Base-by-base conservation (phyloP, 441 rosid species). In the Flueggea neowawraea region DNA sequence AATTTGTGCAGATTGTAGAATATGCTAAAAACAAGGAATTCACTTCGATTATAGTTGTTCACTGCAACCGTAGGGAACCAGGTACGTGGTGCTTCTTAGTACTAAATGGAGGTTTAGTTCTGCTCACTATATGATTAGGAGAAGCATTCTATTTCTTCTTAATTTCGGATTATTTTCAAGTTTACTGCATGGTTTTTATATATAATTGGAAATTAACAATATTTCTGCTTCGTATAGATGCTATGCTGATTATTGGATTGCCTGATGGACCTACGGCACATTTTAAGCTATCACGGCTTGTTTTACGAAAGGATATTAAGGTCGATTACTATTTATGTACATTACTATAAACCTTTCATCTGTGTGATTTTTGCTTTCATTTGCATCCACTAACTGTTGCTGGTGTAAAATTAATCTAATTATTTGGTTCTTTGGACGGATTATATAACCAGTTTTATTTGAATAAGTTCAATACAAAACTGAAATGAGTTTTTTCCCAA, bases 231-330 rank as follows among this genome's bases (percentile, higher is more conserved):
- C 75, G 48, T 10, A 60, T 60, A 90, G 96, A 94, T 80, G 98
- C 91, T 44, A 89, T 89, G 12, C 71, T 89, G 60, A 59, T 94
- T 54, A 82, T 89, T 43, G 83, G 93, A 53, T 76, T 94, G 79
- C 98, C 97, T 8, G 64, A 64, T 68, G 98, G 98, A 63, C 98
- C 98, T 47, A 94, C 97, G 41, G 99, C 97, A 32, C 95, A 91
- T 72, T 94, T 94, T 77, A 94, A 85, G 71, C 79, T 94, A 62
- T 89, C 97, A 14, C 80, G 75, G 61, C 91, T 94, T 62, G 87
- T 87, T 61, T 65, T 94, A 12, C 85, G 88, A 45, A 94, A 89
- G 72, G 95, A 94, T 55, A 87, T 94, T 66, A 94, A 87, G 98
- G 97, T 90, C 69, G 50, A 55, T 65, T 12, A 59, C 64, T 31